Evolutionary conservation across 352 stramenopile species (phyloP).

Genomic region (Phytopythium kandeliae): DNA sequence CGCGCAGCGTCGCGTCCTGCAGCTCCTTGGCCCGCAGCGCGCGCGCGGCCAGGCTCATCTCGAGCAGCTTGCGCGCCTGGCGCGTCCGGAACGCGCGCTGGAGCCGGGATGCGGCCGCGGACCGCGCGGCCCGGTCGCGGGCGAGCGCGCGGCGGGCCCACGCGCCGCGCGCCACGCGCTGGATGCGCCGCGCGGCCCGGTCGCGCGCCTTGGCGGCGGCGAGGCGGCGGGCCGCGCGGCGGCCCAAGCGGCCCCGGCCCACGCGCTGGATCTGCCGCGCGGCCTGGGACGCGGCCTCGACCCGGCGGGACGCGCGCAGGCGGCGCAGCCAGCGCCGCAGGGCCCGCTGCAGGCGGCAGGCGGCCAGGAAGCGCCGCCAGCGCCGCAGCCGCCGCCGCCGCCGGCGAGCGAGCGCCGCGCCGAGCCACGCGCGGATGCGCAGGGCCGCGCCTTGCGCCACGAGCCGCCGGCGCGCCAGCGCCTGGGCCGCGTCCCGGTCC

Average conservation of each 20-base stretch:
- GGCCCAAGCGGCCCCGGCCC: conserved; percentile 33
- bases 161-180: conserved; percentile 39
- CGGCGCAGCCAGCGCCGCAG: conserved; percentile 38
- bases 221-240: conserved; percentile 20
- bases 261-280: conserved; percentile 34
- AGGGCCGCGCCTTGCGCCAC: conserved; percentile 35
- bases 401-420: conserved; percentile 27
- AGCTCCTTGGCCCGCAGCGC: conserved; percentile 55
- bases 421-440: conserved; percentile 46
- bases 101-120: conserved; percentile 24
- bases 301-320: conserved; percentile 23
- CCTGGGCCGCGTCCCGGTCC: conserved; percentile 47
- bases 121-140: conserved; percentile 23
- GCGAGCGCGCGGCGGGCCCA: conserved; percentile 21
- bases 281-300: conserved; percentile 30
- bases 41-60: conserved; percentile 44
- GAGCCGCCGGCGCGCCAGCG: conserved; percentile 41
- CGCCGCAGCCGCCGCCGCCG: conserved; percentile 34
- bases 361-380: conserved; percentile 38
- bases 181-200: conserved; percentile 21
- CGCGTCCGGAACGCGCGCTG: conserved; percentile 44
- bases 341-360: conserved; percentile 46
- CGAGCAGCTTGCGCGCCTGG: conserved; percentile 37
- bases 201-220: conserved; percentile 20
- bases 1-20: conserved; percentile 44